These are phyloP conservation scores for Amoebophrya sp. DNA, from an alignment of 169 alveolate genomes.

Conservation along the genomic window DNA sequence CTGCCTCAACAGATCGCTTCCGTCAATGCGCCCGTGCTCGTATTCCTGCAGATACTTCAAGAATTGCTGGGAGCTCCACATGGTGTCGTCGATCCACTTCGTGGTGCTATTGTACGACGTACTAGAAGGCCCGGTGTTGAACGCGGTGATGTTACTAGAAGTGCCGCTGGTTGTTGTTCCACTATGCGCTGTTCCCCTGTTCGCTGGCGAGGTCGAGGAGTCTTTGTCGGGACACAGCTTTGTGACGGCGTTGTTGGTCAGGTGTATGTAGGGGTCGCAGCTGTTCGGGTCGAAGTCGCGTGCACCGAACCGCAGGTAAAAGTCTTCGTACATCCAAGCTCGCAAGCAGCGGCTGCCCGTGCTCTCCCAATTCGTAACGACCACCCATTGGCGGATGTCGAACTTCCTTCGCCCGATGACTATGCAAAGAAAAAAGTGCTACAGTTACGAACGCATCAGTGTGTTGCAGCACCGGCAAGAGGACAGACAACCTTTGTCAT, in stretches of 20 bases:
- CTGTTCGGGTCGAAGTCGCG: not conserved
- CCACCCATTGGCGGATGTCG: slow-evolving; percentile 7
- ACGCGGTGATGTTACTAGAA: too few species aligned
- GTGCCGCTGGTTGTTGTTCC: too few species aligned
- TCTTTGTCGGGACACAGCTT: slow-evolving; percentile 10
- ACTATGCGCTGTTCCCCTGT: too few species aligned
- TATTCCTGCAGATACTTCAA: not conserved
- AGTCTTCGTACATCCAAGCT: not conserved
- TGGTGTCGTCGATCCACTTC: not conserved
- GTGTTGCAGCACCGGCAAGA: too few species aligned
- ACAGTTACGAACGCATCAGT: too few species aligned
- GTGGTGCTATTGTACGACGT: not conserved
- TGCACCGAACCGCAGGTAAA: not conserved
- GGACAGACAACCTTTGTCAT: too few species aligned
- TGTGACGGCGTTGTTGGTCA: not conserved
- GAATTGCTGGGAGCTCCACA: not conserved
- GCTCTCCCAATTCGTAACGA: not conserved
- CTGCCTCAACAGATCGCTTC: not conserved
- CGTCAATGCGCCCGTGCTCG: not conserved
- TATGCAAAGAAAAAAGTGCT: too few species aligned
- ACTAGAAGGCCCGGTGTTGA: not conserved
- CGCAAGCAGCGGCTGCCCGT: not conserved
- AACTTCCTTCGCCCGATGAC: not conserved
- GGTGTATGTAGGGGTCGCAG: slow-evolving; percentile 15
- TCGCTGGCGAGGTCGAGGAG: too few species aligned